phyloP scores from a whole-genome alignment of 257 asterid genomes.

The Solanum medicagineum region DNA sequence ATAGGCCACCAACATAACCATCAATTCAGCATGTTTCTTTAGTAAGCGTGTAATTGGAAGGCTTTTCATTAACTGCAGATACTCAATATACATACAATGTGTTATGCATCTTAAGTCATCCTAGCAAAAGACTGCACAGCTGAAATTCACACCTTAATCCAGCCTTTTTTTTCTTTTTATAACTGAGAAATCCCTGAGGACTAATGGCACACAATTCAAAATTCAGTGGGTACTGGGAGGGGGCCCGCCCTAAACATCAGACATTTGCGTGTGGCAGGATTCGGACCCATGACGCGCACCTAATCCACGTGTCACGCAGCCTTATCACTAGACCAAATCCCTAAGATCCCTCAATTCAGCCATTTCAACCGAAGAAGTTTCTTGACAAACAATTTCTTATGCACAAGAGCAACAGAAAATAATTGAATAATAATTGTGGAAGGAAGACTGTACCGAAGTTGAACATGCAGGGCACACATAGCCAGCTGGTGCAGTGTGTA shows the following conservation, averaged over 20 bases:
- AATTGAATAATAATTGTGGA: neutral
- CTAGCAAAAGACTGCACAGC: neutral
- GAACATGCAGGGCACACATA: slow-evolving; percentile 75
- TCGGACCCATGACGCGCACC: neutral
- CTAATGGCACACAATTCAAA: neutral
- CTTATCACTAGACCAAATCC: neutral
- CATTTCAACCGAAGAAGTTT: neutral
- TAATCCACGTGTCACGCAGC: neutral
- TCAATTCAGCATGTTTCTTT: neutral
- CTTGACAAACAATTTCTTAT: neutral
- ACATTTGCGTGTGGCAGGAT: neutral
- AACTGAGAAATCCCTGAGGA: neutral
- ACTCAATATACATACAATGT: neutral
- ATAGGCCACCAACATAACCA: neutral
- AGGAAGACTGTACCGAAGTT: slow-evolving; percentile 38
- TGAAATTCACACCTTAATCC: neutral
- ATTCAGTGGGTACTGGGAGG: neutral
- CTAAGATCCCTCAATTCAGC: neutral
- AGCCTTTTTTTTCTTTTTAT: neutral
- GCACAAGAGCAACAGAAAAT: neutral
- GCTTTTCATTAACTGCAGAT: neutral
- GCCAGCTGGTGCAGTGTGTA: slow-evolving; percentile 81
- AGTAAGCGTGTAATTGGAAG: neutral
- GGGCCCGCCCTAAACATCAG: neutral
- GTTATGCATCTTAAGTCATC: neutral